Evolutionary conservation across 2,329 filamentous ascomycete species (phyloP), one percentile per base, ranked within the genome.

Genomic region (Aspergillus costaricaensis): DNA sequence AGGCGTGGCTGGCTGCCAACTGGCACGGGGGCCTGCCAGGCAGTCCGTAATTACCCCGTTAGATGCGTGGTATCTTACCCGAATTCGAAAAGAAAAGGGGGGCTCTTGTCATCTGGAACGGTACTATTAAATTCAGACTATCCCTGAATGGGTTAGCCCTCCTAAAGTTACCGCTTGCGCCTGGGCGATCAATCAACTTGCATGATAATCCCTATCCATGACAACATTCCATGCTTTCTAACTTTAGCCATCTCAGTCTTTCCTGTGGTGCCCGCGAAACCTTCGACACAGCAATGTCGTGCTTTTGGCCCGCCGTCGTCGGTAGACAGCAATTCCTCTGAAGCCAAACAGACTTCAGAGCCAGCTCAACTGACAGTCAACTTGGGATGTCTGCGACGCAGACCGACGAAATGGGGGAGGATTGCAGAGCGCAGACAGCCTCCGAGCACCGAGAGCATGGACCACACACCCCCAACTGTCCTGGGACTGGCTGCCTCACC

Each of bases 401-500:
- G 47, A 39, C 21, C 43, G 14, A 55, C 43, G 17, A 55, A 10
- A 48, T 55, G 21, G 44, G 32, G 30, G 44, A 27, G 23, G 25
- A 32, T n/a, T 10, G 23, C 32, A 44, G 54, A 43, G 38, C 21
- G n/a, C 43, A 30, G 19, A 59, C 23, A 19, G 30, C 17, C 48
- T 49, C 23, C 8, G 23, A 53, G 55, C 27, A 25, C 57, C 50
- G 30, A 36, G 51, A 60, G 59, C 62, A 38, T 67, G 62, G 21
- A 70, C 57, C 30, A 57, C 51, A 51, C 62, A 43, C 50, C 57
- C 17, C 52, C 67, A 27, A 67, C n/a, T 30, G 67, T 43, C 4
- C 57, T 48, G 56, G 51, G 62, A 68, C 65, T 68, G 66, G 67
- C 58, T 53, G 66, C 66, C 67, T 66, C 62, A 61, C 60, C 62